These are phyloP conservation scores for Sicyos edulis DNA, from an alignment of 306 rosid genomes.

Conservation along the genomic window DNA sequence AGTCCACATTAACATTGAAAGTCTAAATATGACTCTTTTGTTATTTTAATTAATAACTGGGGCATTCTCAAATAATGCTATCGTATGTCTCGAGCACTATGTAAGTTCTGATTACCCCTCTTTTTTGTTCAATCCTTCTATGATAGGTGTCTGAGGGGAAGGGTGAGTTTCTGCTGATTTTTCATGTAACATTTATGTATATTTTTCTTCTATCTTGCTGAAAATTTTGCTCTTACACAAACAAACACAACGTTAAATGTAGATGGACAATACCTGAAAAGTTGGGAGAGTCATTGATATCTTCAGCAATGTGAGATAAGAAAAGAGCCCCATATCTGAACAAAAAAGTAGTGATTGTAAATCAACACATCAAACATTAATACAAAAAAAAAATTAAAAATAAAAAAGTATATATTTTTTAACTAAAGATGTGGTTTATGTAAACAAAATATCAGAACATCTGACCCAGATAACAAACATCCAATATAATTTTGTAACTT, in stretches of 20 bases:
- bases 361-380: constrained; percentile 26
- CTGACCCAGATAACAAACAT: background rate
- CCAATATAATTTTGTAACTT: background rate
- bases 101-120: too few relatives aligned
- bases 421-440: background rate
- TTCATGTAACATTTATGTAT: background rate
- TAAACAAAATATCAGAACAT: background rate
- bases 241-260: constrained; percentile 23
- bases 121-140: too few relatives aligned
- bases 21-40: background rate
- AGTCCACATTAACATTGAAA: background rate
- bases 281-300: constrained; percentile 58
- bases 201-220: background rate
- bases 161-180: too few relatives aligned
- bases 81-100: background rate
- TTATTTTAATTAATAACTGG: background rate
- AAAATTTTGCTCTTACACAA: background rate
- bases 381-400: too few relatives aligned
- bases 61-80: background rate
- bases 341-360: constrained; percentile 13
- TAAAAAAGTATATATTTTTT: background rate
- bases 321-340: constrained; percentile 79
- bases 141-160: too few relatives aligned
- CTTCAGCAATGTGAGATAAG: constrained; percentile 85
- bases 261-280: constrained; percentile 55